Evolutionary conservation across 306 rosid species (phyloP).

Genomic region (Medicago lupulina): DNA sequence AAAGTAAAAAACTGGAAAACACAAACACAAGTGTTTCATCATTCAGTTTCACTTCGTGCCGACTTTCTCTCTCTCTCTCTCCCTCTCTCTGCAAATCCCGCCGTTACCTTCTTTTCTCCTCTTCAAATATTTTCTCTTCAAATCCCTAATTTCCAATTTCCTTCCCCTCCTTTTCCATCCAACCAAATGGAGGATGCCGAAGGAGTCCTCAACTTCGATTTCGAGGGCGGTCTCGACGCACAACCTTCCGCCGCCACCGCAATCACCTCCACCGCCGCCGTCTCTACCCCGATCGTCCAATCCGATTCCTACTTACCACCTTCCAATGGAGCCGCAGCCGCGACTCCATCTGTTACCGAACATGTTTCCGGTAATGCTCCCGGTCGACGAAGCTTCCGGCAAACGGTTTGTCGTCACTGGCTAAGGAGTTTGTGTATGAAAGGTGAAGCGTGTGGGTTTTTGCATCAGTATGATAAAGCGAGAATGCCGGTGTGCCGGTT

Average conservation of each 20-base stretch:
- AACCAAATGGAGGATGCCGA: constrained; percentile 96
- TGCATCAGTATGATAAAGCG: constrained; percentile 95
- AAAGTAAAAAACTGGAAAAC: not conserved
- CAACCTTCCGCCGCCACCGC: constrained; percentile 49
- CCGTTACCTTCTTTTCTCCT: constrained; percentile 6
- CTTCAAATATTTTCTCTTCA: constrained; percentile 24
- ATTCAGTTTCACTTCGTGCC: not conserved
- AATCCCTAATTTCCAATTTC: constrained; percentile 39
- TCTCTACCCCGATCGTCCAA: constrained; percentile 53
- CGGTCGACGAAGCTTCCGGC: constrained; percentile 88
- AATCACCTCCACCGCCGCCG: constrained; percentile 36
- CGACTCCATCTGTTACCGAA: constrained; percentile 35
- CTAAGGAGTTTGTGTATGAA: constrained; percentile 94
- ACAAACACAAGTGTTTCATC: not conserved
- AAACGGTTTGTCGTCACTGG: constrained; percentile 99
- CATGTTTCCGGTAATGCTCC: constrained; percentile 39
- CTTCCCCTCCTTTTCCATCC: too few relatives aligned
- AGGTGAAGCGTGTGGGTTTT: constrained; percentile 97
- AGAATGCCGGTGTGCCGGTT: constrained; percentile 98
- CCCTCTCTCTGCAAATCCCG: not conserved
- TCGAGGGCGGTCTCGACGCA: constrained; percentile 94
- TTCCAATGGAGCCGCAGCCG: constrained; percentile 33
- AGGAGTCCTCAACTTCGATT: constrained; percentile 96
- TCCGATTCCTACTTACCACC: constrained; percentile 53
- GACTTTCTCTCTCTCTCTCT: not conserved